A percentile compares a stretch with the other conserved stretches of the same genome.
Evolutionary conservation across 768 basidiomycete genomes (phyloP).

Genomic region (Xanthoconium purpureum): DNA sequence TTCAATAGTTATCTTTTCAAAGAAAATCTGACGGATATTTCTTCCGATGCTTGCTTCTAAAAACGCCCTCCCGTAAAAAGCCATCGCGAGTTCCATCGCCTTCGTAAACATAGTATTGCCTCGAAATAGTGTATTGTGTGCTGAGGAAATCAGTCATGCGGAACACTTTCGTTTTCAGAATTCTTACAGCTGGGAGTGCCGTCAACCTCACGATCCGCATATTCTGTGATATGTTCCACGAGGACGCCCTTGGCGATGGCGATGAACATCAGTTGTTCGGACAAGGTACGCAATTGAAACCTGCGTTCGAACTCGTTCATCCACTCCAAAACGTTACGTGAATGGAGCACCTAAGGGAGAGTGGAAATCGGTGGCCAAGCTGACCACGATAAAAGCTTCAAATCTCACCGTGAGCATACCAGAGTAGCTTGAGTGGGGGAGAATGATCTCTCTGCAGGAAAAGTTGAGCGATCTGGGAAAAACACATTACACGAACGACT

Average conservation of each 20-base stretch:
- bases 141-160: slow-evolving; percentile 34
- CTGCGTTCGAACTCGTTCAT: slow-evolving; percentile 67
- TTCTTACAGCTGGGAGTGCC: slow-evolving; percentile 60
- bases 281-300: slow-evolving; percentile 61
- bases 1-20: slow-evolving; percentile 76
- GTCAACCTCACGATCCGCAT: slow-evolving; percentile 69
- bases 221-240: slow-evolving; percentile 65
- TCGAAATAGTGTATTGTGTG: slow-evolving; percentile 72
- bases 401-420: slow-evolving; percentile 53
- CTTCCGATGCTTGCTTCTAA: slow-evolving; percentile 77
- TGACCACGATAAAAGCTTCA: not conserved
- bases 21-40: slow-evolving; percentile 64
- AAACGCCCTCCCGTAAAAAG: slow-evolving; percentile 76
- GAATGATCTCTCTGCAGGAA: slow-evolving; percentile 64
- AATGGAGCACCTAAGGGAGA: slow-evolving; percentile 35
- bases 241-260: slow-evolving; percentile 66
- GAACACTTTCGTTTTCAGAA: not conserved
- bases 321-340: slow-evolving; percentile 71
- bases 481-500: slow-evolving; percentile 20
- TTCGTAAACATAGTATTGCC: slow-evolving; percentile 69
- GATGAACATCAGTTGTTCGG: slow-evolving; percentile 61
- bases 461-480: slow-evolving; percentile 5
- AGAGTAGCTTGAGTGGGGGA: slow-evolving; percentile 64
- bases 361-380: not conserved
- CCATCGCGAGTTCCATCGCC: slow-evolving; percentile 77